Conservation (phyloP, 345 rosid genomes). For the Mangifera indica region DNA sequence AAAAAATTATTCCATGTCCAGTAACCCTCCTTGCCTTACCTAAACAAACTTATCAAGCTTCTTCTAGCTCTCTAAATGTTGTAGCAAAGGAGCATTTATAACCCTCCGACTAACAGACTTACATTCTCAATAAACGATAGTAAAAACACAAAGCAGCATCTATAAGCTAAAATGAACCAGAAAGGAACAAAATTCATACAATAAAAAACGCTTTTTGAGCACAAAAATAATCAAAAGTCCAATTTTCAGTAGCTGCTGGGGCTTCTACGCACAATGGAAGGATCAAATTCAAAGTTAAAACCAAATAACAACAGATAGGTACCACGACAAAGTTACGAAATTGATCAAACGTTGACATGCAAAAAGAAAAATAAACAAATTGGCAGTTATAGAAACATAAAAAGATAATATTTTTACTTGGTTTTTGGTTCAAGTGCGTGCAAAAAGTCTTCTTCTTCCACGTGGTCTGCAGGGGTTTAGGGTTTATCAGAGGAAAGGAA, state of each 20-base stretch:
- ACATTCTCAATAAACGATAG: neutral
- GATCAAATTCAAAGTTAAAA: no score
- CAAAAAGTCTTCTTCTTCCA: neutral
- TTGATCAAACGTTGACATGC: neutral
- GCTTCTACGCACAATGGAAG: neutral
- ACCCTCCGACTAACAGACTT: neutral
- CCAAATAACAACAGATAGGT: neutral
- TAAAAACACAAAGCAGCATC: neutral
- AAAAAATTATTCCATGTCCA: no score
- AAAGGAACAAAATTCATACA: neutral
- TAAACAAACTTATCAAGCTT: neutral
- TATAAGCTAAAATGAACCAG: neutral
- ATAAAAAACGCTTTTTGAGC: neutral
- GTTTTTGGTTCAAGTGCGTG: neutral
- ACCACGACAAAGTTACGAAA: neutral
- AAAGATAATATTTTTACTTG: neutral
- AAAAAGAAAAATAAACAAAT: neutral
- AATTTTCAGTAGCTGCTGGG: neutral
- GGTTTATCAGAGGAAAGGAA: slow-evolving; percentile 2
- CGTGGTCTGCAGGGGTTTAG: slow-evolving; percentile 15
- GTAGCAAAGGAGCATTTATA: neutral
- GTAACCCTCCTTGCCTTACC: neutral
- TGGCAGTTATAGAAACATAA: neutral
- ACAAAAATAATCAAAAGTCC: no score
- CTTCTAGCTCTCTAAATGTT: neutral